These are phyloP conservation scores for Syzygium jambos DNA, from an alignment of 345 rosid species.

Conservation along the genomic window DNA sequence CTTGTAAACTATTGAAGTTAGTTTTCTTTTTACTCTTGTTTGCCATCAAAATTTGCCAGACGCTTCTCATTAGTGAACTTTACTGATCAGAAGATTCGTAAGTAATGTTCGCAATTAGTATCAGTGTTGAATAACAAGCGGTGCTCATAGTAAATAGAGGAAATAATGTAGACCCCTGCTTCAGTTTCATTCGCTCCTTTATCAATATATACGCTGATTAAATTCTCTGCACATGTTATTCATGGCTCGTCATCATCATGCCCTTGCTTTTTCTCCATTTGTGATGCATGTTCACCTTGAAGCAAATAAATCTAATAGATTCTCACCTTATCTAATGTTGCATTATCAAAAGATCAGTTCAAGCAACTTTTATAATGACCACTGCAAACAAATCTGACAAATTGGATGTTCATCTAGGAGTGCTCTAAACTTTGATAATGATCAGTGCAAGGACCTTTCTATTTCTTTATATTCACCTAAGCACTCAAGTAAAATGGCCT, in stretches of 20 bases:
- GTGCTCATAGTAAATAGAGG: rapidly evolving
- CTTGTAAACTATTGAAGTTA: too few relatives aligned
- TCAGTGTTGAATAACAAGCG: not conserved
- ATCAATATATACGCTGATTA: too few relatives aligned
- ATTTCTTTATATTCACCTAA: too few relatives aligned
- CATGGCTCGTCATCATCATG: too few relatives aligned
- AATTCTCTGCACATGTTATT: too few relatives aligned
- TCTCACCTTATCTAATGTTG: rapidly evolving
- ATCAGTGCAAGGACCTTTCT: too few relatives aligned
- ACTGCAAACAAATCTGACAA: not conserved
- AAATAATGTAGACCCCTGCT: rapidly evolving
- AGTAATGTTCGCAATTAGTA: rapidly evolving
- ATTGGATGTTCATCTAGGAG: too few relatives aligned
- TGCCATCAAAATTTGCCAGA: rapidly evolving
- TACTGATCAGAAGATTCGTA: not conserved
- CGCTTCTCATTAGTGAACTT: not conserved
- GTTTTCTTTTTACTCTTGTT: not conserved
- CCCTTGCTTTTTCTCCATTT: too few relatives aligned
- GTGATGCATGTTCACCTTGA: too few relatives aligned
- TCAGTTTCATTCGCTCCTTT: rapidly evolving
- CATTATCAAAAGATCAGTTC: not conserved
- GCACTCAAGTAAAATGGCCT: too few relatives aligned
- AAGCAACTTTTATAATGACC: not conserved
- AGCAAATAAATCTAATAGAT: not conserved
- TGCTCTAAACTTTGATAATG: too few relatives aligned